phyloP scores from a whole-genome alignment of 2,329 filamentous ascomycete genomes.

The Cladophialophora exuberans region DNA sequence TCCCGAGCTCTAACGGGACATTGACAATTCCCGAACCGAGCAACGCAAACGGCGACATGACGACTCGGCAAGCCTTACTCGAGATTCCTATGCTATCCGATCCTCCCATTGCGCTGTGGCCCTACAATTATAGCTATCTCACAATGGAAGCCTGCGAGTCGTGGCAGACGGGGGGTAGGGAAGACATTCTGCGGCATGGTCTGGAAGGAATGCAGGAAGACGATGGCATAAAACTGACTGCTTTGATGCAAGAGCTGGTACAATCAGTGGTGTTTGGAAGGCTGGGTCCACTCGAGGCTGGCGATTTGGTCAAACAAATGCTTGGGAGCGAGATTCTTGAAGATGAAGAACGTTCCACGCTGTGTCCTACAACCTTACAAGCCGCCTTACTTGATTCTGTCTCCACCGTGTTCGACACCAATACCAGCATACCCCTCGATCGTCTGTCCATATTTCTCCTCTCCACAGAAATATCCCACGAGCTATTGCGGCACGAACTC shows the following conservation, averaged over 20 bases:
- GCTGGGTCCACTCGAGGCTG: constrained; percentile 70
- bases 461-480: constrained; percentile 71
- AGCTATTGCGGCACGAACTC: constrained; percentile 78
- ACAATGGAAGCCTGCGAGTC: constrained; percentile 68
- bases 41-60: constrained; percentile 37
- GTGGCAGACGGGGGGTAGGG: constrained; percentile 71
- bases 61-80: constrained; percentile 33
- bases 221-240: constrained; percentile 69
- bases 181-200: constrained; percentile 65
- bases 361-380: constrained; percentile 19
- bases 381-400: constrained; percentile 54
- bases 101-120: constrained; percentile 34
- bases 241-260: constrained; percentile 83
- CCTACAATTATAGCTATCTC: constrained; percentile 74
- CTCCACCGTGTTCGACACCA: constrained; percentile 75
- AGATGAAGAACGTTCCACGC: neutral
- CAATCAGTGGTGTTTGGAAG: constrained; percentile 72
- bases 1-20: constrained; percentile 2
- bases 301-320: constrained; percentile 67
- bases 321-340: constrained; percentile 17
- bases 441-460: constrained; percentile 70
- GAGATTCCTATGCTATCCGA: constrained; percentile 28
- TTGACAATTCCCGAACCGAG: constrained; percentile 36
- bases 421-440: constrained; percentile 56
- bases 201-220: constrained; percentile 66